phyloP scores from a whole-genome alignment of 345 rosid genomes.

The Salix dunnii region DNA sequence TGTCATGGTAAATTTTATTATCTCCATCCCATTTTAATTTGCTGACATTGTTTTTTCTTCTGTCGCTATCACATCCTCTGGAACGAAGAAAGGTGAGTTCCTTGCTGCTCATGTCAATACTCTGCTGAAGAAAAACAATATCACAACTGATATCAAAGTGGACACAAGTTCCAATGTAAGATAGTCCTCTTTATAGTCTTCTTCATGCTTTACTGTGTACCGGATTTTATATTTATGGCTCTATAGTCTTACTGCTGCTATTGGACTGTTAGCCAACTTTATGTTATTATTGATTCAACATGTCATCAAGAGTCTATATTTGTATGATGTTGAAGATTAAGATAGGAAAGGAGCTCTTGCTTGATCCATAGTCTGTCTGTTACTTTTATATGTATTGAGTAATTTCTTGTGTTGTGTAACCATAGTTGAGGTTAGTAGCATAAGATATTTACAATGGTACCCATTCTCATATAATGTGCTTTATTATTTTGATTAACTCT shows the following conservation, averaged over 20 bases:
- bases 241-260: neutral
- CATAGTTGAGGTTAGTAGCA: neutral
- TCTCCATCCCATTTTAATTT: neutral
- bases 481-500: neutral
- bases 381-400: too few species aligned
- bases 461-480: neutral
- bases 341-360: neutral
- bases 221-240: neutral
- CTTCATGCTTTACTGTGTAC: too few species aligned
- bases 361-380: neutral
- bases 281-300: too few species aligned
- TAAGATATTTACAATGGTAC: neutral
- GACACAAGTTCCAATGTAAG: slow-evolving; percentile 60
- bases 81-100: slow-evolving; percentile 69
- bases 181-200: slow-evolving; percentile 2
- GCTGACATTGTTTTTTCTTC: neutral
- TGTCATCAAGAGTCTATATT: neutral
- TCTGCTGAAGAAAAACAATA: slow-evolving; percentile 57
- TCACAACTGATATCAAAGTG: slow-evolving; percentile 34
- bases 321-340: neutral
- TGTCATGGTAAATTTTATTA: neutral
- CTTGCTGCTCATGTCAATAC: slow-evolving; percentile 78
- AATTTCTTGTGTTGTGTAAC: neutral
- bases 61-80: slow-evolving; percentile 58
- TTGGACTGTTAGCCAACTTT: neutral